These are phyloP conservation scores for Amanita molliuscula DNA, from an alignment of 768 basidiomycete species.

Conservation along the genomic window DNA sequence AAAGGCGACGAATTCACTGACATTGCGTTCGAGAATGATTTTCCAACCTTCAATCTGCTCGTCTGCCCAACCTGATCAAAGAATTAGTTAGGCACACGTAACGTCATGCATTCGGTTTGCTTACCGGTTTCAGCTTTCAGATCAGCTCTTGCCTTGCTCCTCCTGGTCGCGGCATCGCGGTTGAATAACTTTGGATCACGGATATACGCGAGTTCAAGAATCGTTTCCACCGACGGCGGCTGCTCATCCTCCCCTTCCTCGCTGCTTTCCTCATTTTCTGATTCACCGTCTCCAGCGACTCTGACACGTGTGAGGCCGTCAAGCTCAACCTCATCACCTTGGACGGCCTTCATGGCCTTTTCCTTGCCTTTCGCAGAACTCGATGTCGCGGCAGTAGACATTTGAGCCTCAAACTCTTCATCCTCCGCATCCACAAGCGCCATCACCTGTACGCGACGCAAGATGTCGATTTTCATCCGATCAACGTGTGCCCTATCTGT, in stretches of 20 bases:
- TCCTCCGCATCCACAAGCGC: constrained; percentile 58
- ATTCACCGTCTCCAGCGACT: constrained; percentile 52
- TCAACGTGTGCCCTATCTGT: constrained; percentile 54
- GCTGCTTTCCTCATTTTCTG: constrained; percentile 23
- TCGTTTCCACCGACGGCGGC: constrained; percentile 38
- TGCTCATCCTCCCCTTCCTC: constrained; percentile 17
- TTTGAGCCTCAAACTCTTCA: constrained; percentile 8
- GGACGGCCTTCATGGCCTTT: constrained; percentile 16
- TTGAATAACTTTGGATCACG: constrained; percentile 68
- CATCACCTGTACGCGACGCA: constrained; percentile 63
- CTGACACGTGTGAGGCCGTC: constrained; percentile 30
- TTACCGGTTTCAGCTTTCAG: constrained; percentile 61
- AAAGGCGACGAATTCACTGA: constrained; percentile 25
- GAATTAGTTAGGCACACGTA: not conserved
- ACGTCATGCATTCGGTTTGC: constrained; percentile 6
- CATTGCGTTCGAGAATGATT: constrained; percentile 83
- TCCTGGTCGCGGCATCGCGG: constrained; percentile 60
- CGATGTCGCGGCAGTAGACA: not conserved
- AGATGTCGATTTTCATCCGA: constrained; percentile 75
- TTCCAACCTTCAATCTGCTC: constrained; percentile 91
- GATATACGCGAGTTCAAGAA: constrained; percentile 72
- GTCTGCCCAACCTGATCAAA: constrained; percentile 52
- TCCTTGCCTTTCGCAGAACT: constrained; percentile 16
- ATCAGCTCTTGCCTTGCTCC: constrained; percentile 55
- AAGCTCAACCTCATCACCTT: constrained; percentile 45